A percentile compares a stretch with the other conserved stretches of the same genome.
Conservation (phyloP, 768 basidiomycete genomes). For the Tricholoma hemisulphureum region DNA sequence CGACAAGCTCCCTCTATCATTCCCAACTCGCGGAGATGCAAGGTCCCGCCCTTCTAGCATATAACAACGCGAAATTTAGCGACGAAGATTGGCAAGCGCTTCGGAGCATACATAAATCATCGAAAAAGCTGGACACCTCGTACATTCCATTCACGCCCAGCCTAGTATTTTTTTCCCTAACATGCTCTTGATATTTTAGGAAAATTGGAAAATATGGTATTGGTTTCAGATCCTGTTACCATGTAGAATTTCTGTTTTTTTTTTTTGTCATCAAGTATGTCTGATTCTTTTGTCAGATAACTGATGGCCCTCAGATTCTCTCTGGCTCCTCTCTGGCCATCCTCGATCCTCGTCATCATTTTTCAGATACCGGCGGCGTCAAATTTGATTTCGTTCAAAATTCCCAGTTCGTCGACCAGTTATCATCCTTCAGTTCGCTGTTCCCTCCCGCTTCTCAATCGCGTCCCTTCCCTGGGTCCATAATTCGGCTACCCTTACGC, state of each 20-base stretch:
- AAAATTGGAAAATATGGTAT: constrained; percentile 56
- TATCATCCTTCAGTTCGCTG: constrained; percentile 28
- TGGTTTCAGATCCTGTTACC: constrained; percentile 50
- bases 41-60: constrained; percentile 47
- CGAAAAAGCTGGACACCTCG: constrained; percentile 45
- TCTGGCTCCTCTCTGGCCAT: constrained; percentile 40
- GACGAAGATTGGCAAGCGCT: constrained; percentile 46
- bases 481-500: constrained; percentile 49
- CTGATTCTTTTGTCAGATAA: constrained; percentile 31
- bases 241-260: constrained; percentile 31
- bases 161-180: too few species aligned
- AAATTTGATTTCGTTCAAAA: constrained; percentile 25
- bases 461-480: constrained; percentile 35
- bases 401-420: constrained; percentile 28
- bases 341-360: constrained; percentile 40
- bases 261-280: constrained; percentile 14
- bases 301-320: constrained; percentile 49
- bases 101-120: constrained; percentile 42
- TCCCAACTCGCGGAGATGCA: constrained; percentile 29
- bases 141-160: constrained; percentile 16
- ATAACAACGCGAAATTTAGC: constrained; percentile 41
- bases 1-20: constrained; percentile 22
- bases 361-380: constrained; percentile 29
- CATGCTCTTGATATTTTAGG: constrained; percentile 21
- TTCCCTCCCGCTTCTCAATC: constrained; percentile 12